Evolutionary conservation across 1,284 basidiomycete species (phyloP).

Genomic region (Trametes hirsuta): DNA sequence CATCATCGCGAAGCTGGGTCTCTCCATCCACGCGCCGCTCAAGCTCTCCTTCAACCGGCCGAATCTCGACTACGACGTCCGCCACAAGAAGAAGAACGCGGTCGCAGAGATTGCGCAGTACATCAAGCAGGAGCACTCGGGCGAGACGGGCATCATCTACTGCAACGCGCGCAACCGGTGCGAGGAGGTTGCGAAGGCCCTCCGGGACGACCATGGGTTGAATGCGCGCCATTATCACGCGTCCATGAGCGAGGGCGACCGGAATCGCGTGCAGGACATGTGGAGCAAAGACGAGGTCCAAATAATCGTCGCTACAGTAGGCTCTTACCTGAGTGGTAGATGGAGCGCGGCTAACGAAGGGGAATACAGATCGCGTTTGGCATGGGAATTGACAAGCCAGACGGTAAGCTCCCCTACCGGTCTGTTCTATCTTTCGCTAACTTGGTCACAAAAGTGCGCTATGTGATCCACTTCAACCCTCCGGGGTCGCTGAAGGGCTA

Average conservation of each 20-base stretch:
- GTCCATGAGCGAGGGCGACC: constrained; percentile 68
- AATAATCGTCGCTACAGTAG: constrained; percentile 90
- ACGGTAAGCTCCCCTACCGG: constrained; percentile 47
- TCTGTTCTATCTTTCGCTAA: neutral
- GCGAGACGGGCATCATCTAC: constrained; percentile 88
- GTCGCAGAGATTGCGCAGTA: constrained; percentile 73
- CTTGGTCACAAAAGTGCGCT: constrained; percentile 55
- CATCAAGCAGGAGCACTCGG: constrained; percentile 62
- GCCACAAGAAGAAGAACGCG: constrained; percentile 53
- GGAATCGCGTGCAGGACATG: constrained; percentile 63
- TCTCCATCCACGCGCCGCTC: constrained; percentile 63
- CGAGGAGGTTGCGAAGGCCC: constrained; percentile 75
- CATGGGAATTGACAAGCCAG: constrained; percentile 96
- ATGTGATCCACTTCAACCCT: constrained; percentile 76
- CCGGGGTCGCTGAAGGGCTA: constrained; percentile 76
- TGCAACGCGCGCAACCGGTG: constrained; percentile 75
- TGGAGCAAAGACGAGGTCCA: constrained; percentile 80
- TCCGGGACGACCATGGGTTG: constrained; percentile 62
- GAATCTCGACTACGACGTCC: constrained; percentile 87
- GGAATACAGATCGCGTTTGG: constrained; percentile 76
- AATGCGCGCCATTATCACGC: constrained; percentile 89
- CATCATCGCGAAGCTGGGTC: constrained; percentile 74
- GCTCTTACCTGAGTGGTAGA: constrained; percentile 13
- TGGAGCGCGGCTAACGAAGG: neutral
- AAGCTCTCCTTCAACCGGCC: constrained; percentile 91